Evolutionary conservation across 352 stramenopile species (phyloP).

Genomic region (Pythium diclinum): DNA sequence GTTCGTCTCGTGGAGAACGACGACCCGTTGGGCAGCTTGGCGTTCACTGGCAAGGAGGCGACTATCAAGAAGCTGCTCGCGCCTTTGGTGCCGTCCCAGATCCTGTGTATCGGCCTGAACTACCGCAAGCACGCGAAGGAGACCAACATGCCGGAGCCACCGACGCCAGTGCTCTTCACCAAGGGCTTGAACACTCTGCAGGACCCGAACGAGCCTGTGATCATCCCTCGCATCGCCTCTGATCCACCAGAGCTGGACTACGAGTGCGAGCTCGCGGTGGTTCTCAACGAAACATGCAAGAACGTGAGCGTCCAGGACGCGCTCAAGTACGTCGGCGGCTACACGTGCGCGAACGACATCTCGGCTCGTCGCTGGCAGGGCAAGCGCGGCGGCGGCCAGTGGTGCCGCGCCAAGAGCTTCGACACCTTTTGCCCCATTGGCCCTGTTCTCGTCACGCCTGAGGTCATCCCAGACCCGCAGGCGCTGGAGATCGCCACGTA

Average conservation of each 20-base stretch:
- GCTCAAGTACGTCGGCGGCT: slow-evolving; percentile 83
- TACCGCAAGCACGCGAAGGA: slow-evolving; percentile 88
- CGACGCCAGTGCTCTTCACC: slow-evolving; percentile 84
- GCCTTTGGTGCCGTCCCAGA: slow-evolving; percentile 77
- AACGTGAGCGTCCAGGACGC: slow-evolving; percentile 83
- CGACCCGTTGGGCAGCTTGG: slow-evolving; percentile 56
- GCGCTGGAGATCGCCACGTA: slow-evolving; percentile 71
- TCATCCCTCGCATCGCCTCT: slow-evolving; percentile 73
- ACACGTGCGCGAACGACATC: slow-evolving; percentile 88
- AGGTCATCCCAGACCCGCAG: slow-evolving; percentile 75
- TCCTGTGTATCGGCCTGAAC: slow-evolving; percentile 88
- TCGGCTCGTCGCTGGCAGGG: slow-evolving; percentile 88
- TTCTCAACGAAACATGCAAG: slow-evolving; percentile 80
- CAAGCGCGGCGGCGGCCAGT: slow-evolving; percentile 84
- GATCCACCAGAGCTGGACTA: slow-evolving; percentile 84
- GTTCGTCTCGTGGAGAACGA: slow-evolving; percentile 62
- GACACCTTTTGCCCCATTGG: slow-evolving; percentile 90
- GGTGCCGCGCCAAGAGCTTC: slow-evolving; percentile 87
- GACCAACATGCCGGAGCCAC: slow-evolving; percentile 82
- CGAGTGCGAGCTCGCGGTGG: slow-evolving; percentile 88
- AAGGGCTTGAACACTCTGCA: slow-evolving; percentile 83
- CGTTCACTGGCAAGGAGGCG: slow-evolving; percentile 62
- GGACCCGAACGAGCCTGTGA: slow-evolving; percentile 68
- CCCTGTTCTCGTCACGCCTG: slow-evolving; percentile 74
- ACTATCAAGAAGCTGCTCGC: slow-evolving; percentile 70